Conservation (phyloP, 192 early-diverging fungal genomes). For the Paraglomus occultum region DNA sequence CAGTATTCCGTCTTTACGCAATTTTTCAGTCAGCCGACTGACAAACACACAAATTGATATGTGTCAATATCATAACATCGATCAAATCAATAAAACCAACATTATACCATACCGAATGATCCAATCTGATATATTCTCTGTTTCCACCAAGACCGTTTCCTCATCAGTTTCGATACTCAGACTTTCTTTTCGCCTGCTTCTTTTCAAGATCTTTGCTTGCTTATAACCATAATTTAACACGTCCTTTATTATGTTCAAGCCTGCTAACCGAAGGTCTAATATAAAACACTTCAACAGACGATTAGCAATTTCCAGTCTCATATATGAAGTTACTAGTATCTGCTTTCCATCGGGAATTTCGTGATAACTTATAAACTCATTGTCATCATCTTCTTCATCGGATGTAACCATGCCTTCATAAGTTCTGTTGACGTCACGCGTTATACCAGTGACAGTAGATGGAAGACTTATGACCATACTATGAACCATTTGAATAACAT, state of each 20-base stretch:
- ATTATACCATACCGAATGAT: conserved; percentile 20
- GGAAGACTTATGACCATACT: conserved; percentile 22
- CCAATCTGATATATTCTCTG: conserved; percentile 21
- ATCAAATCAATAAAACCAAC: not conserved
- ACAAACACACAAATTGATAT: not conserved
- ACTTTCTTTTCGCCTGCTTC: conserved; percentile 36
- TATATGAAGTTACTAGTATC: conserved; percentile 36
- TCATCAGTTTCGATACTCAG: conserved; percentile 24
- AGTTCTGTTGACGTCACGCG: conserved; percentile 8
- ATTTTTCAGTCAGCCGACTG: conserved; percentile 36
- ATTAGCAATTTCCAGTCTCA: conserved; percentile 41
- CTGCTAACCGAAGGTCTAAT: conserved; percentile 43
- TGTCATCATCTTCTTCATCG: conserved; percentile 40
- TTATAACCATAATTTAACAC: conserved; percentile 37
- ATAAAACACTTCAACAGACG: conserved; percentile 44
- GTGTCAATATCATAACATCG: not conserved
- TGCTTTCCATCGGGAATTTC: conserved; percentile 36
- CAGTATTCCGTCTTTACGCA: conserved; percentile 40
- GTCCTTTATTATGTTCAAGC: conserved; percentile 45
- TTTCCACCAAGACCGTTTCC: not conserved
- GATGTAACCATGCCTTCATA: conserved; percentile 26
- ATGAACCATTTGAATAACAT: conserved; percentile 27
- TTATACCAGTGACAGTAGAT: conserved; percentile 9
- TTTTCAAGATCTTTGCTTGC: conserved; percentile 36
- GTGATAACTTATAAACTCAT: conserved; percentile 29